Evolutionary conservation across 164 flowering plant species (phyloP).

Genomic region (Aristolochia californica): DNA sequence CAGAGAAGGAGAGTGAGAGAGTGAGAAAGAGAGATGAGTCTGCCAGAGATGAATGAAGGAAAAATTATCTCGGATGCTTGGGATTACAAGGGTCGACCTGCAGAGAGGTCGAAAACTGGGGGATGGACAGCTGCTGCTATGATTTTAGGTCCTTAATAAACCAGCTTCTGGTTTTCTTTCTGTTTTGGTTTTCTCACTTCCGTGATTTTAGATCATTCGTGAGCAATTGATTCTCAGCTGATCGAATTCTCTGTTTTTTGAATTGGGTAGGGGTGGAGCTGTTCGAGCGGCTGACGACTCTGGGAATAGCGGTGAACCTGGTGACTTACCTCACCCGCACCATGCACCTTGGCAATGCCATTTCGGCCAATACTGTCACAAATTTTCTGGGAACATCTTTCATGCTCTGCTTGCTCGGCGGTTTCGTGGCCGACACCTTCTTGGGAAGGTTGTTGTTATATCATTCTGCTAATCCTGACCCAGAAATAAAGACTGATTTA

Average conservation of each 20-base stretch:
- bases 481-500: too few relatives aligned
- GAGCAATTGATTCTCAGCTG: neutral
- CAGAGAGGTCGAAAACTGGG: conserved; percentile 52
- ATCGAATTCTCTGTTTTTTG: neutral
- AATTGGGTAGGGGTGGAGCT: conserved; percentile 52
- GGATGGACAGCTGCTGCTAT: conserved; percentile 88
- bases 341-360: conserved; percentile 85
- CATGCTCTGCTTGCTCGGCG: conserved; percentile 86
- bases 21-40: conserved; percentile 13
- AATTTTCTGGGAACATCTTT: conserved; percentile 90
- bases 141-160: conserved; percentile 93
- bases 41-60: conserved; percentile 28
- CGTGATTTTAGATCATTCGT: too few relatives aligned
- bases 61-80: conserved; percentile 63
- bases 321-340: conserved; percentile 76
- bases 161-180: neutral
- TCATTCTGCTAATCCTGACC: neutral
- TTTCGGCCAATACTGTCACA: conserved; percentile 76
- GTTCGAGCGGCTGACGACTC: conserved; percentile 67
- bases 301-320: conserved; percentile 84
- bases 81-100: conserved; percentile 75
- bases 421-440: conserved; percentile 84
- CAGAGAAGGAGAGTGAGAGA: neutral
- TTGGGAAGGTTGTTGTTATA: conserved; percentile 45
- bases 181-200: too few relatives aligned